Base-by-base conservation (phyloP, 768 basidiomycete species). In the Rhizopogon vulgaris region DNA sequence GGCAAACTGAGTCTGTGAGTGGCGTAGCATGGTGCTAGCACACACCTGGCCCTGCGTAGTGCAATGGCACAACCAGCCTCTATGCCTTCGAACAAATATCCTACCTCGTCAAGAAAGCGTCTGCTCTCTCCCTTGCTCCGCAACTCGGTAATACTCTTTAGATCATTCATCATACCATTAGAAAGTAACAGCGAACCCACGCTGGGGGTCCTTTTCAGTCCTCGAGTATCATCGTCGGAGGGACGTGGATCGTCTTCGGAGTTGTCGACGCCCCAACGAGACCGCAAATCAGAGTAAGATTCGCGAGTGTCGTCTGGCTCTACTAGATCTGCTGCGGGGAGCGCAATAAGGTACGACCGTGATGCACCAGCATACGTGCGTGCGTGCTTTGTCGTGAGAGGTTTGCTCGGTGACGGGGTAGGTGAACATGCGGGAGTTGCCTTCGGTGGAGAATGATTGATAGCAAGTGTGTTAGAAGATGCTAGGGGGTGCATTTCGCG, bases 51-150 rank as follows among this genome's bases (percentile, higher is more conserved):
- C 56, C 87, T 76, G 45, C 83, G 75, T 24, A 91, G 73, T 2
- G 78, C 74, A 41, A 82, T 59, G 9, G 76, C 73, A 14, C 74
- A 77, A 14, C 71, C 71, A 9, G 66, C 58, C 25, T 82, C 79
- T 67, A 92, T 76, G 0, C 90, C 88, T 65, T 93, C 90, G 55
- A 91, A 86, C 4, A 92, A 68, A 67, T 91, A 93, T 0, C 90
- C 90, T 3, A 90, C 78, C 60, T 91, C 90, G 54, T 93, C 90
- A 39, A 90, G 65, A 61, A 92, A 92, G 14, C 87, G 73, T 55
- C 90, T 74, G 49, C 75, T 83, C 68, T 92, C 88, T 11, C 90
- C 90, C 63, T 87, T 88, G 60, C 79, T 86, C 51, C 89, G 71
- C 37, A 92, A 72, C 56, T 92, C 90, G 0, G 87, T 85, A 40